Conservation (phyloP, 2,329 filamentous ascomycete species). For the Cordyceps farinosa region DNA sequence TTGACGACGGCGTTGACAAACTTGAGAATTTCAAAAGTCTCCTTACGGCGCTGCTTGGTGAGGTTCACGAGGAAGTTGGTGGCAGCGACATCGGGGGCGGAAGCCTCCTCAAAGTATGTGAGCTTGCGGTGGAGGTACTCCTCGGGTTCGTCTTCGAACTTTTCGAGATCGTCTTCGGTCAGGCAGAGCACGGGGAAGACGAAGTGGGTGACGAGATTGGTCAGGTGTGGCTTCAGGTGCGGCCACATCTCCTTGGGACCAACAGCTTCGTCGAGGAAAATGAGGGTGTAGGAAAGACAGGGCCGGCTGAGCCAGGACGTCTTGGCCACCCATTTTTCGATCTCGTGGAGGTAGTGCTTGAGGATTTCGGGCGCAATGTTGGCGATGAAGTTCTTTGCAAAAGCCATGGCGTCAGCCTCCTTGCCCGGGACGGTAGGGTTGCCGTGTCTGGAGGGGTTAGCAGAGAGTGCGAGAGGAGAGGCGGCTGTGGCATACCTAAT, state of each 20-base stretch:
- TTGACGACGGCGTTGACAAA: slow-evolving; percentile 96
- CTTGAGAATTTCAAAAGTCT: slow-evolving; percentile 89
- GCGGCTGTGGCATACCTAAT: slow-evolving; percentile 63
- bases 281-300: slow-evolving; percentile 86
- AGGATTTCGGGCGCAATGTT: slow-evolving; percentile 95
- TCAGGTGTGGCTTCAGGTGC: slow-evolving; percentile 87
- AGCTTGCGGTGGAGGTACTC: slow-evolving; percentile 97
- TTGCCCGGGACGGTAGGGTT: slow-evolving; percentile 77
- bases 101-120: slow-evolving; percentile 97
- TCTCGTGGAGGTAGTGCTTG: slow-evolving; percentile 88
- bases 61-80: slow-evolving; percentile 95
- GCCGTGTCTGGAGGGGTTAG: slow-evolving; percentile 64
- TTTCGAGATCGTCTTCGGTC: slow-evolving; percentile 84
- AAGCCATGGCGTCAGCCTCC: slow-evolving; percentile 70
- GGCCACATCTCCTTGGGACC: slow-evolving; percentile 97
- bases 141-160: slow-evolving; percentile 90
- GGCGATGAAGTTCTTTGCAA: slow-evolving; percentile 84
- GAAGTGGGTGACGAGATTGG: slow-evolving; percentile 88
- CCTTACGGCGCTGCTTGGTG: slow-evolving; percentile 90
- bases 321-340: slow-evolving; percentile 97
- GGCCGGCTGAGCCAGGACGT: slow-evolving; percentile 92
- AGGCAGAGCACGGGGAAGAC: slow-evolving; percentile 95
- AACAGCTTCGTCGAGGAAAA: slow-evolving; percentile 95
- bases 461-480: background rate
- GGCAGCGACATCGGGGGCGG: slow-evolving; percentile 88